Conservation (phyloP, 1,284 basidiomycete species). For the Ganoderma meredithae region DNA sequence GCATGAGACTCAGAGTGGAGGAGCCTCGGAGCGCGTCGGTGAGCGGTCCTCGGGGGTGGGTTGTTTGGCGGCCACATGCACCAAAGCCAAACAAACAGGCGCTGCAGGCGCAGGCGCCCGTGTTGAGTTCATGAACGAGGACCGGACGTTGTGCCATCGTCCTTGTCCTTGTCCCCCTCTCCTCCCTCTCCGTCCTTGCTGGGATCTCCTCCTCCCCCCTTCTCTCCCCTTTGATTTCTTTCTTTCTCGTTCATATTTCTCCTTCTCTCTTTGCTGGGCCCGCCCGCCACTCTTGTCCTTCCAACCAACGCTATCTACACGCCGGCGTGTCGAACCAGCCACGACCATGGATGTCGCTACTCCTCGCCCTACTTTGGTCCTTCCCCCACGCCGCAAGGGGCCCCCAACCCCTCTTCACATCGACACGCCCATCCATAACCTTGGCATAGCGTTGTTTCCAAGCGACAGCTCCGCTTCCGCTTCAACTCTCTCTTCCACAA, state of each 20-base stretch:
- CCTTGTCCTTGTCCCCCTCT: constrained; percentile 20
- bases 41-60: constrained; percentile 1
- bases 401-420: constrained; percentile 67
- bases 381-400: constrained; percentile 58
- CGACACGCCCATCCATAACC: constrained; percentile 55
- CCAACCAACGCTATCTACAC: constrained; percentile 43
- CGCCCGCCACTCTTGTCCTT: constrained; percentile 17
- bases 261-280: constrained; percentile 34
- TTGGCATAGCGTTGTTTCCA: constrained; percentile 56
- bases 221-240: constrained; percentile 34
- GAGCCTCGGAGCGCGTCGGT: not conserved
- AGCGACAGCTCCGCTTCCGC: constrained; percentile 53
- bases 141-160: constrained; percentile 7
- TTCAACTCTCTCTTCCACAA: constrained; percentile 59
- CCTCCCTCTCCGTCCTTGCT: constrained; percentile 33
- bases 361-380: constrained; percentile 41
- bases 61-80: constrained; percentile 23
- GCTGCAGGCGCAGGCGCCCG: constrained; percentile 21
- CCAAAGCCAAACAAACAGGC: constrained; percentile 32
- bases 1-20: not conserved
- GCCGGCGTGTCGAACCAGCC: constrained; percentile 56
- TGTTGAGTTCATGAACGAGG: constrained; percentile 26
- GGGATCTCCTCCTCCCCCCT: constrained; percentile 29
- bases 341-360: constrained; percentile 48
- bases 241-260: constrained; percentile 41